Evolutionary conservation across 768 basidiomycete genomes (phyloP).

Genomic region (Termitomyces sp.): DNA sequence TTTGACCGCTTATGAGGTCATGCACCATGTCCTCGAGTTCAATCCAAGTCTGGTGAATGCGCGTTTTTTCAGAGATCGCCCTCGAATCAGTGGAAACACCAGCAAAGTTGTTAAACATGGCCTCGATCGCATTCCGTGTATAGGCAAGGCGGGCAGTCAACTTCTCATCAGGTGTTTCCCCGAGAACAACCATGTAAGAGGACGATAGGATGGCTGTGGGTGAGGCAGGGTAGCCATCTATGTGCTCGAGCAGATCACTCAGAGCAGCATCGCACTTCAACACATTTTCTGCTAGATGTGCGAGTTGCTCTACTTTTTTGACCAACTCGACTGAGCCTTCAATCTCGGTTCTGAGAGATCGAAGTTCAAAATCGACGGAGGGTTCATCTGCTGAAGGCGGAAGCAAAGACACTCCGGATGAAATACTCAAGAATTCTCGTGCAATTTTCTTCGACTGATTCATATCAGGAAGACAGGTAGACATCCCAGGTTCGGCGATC

Average conservation of each 20-base stretch:
- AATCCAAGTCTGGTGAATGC: slow-evolving; percentile 74
- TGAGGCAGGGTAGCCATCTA: slow-evolving; percentile 74
- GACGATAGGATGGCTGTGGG: slow-evolving; percentile 49
- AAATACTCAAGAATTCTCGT: slow-evolving; percentile 39
- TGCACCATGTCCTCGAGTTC: slow-evolving; percentile 80
- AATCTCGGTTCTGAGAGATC: slow-evolving; percentile 56
- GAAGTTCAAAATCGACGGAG: slow-evolving; percentile 51
- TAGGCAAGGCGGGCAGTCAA: slow-evolving; percentile 57
- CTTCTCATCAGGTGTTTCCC: slow-evolving; percentile 60
- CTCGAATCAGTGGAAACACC: slow-evolving; percentile 53
- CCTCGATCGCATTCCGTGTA: slow-evolving; percentile 46
- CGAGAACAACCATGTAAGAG: slow-evolving; percentile 33
- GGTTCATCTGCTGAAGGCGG: slow-evolving; percentile 35
- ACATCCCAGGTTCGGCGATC: slow-evolving; percentile 36
- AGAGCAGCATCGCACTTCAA: slow-evolving; percentile 65
- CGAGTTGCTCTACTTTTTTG: slow-evolving; percentile 47
- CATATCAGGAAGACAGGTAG: slow-evolving; percentile 45
- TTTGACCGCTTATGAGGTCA: slow-evolving; percentile 56
- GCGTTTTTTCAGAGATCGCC: slow-evolving; percentile 50
- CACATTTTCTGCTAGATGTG: slow-evolving; percentile 42
- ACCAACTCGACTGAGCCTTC: slow-evolving; percentile 43
- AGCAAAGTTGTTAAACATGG: slow-evolving; percentile 35
- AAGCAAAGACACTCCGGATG: slow-evolving; percentile 39
- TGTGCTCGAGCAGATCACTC: slow-evolving; percentile 80
- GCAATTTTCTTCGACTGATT: slow-evolving; percentile 43